Base-by-base conservation (phyloP, 805 yeast species). In the Monosporozyma siamensis region DNA sequence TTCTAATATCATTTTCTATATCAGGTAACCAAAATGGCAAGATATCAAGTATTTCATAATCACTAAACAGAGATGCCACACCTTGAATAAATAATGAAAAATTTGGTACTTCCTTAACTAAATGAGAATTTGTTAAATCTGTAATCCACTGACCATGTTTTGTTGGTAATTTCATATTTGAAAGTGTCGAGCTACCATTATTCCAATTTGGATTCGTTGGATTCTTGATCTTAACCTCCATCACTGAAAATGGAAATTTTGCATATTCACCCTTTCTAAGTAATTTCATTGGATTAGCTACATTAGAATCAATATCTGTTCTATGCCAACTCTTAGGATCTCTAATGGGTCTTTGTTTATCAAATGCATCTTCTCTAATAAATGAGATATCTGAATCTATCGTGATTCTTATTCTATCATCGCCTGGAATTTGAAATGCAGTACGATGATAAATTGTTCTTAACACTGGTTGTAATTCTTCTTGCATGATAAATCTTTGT, bases 391-490 rank as follows among this genome's bases (percentile, higher is more conserved):
- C 92, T 12, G 94, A 82, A 65, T 90, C 97, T 49, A 90, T 85
- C 35, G 85, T 80, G 47, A 92, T 80, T 60, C 97, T 79, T 30
- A 89, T 82, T 56, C 90, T 77, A 61, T 89, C 94, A 61, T 92
- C 97, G 45, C 97, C 97, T 3, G 98, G 98, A 54, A 90, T 90
- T 70, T 90, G 97, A 70, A 92, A 90, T 2, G 97, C 97, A 5
- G 95, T 85, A 63, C 97, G 75, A 34, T 87, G 84, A 67, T 85
- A 87, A 29, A 81, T 76, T 9, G 96, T 76, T 67, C 97, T 79
- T 59, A 92, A 66, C 30, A 85, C 77, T 11, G 98, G 98, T 64
- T 86, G 84, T 49, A 90, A 70, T 46, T 77, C 73, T 52, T 79
- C 71, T 41, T 77, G 77, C 32, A 64, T 58, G 48, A 90, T 81